Conservation (phyloP, 2,329 filamentous ascomycete species). For the Canariomyces notabilis region DNA sequence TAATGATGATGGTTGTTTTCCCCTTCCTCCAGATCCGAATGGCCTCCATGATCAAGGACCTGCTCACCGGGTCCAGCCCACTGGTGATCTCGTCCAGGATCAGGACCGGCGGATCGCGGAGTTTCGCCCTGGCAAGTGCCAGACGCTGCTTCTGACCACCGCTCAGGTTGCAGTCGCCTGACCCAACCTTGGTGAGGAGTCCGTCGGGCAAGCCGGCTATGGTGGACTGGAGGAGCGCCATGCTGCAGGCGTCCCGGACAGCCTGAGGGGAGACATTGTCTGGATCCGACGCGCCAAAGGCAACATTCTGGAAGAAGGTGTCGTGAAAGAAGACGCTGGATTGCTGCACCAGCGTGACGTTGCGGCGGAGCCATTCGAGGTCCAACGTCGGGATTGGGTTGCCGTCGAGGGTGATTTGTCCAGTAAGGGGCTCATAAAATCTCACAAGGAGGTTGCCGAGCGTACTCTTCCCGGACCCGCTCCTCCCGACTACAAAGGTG, state of each 20-base stretch:
- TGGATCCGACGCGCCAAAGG: slow-evolving; percentile 57
- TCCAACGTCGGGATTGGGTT: slow-evolving; percentile 57
- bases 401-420: slow-evolving; percentile 66
- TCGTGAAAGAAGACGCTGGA: slow-evolving; percentile 76
- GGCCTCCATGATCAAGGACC: slow-evolving; percentile 63
- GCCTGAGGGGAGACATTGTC: slow-evolving; percentile 46
- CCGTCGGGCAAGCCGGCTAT: slow-evolving; percentile 63
- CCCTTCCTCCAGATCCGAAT: slow-evolving; percentile 71
- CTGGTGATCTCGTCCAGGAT: slow-evolving; percentile 88
- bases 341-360: slow-evolving; percentile 79
- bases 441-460: slow-evolving; percentile 72
- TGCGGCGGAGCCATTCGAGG: slow-evolving; percentile 66
- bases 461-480: slow-evolving; percentile 91
- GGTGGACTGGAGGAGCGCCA: slow-evolving; percentile 64
- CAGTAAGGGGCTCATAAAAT: slow-evolving; percentile 65
- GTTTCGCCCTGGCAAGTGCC: slow-evolving; percentile 69
- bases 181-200: slow-evolving; percentile 65
- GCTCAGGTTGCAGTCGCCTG: slow-evolving; percentile 66
- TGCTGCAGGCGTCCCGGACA: slow-evolving; percentile 57
- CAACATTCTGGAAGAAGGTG: slow-evolving; percentile 71
- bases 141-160: slow-evolving; percentile 82
- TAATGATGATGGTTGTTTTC: slow-evolving; percentile 90
- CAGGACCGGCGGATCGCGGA: slow-evolving; percentile 74
- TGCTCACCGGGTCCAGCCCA: slow-evolving; percentile 71
- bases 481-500: slow-evolving; percentile 78